Evolutionary conservation across 306 rosid species (phyloP).

Genomic region (Prunus salicina): DNA sequence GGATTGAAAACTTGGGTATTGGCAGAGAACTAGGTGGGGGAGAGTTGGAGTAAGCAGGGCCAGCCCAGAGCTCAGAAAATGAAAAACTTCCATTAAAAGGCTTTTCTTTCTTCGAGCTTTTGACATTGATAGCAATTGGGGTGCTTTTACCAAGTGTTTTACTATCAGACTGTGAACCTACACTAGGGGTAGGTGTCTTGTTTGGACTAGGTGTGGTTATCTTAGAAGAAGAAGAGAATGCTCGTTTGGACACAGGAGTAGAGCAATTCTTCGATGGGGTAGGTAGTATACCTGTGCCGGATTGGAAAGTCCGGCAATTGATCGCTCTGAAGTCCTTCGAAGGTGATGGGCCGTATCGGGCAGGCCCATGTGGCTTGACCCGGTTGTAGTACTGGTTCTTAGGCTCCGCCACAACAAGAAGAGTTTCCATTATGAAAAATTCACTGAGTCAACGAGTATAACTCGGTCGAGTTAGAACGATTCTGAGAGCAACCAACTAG

Average conservation of each 20-base stretch:
- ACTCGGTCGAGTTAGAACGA: background rate
- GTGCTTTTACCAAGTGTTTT: constrained; percentile 28
- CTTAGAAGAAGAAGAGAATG: constrained; percentile 24
- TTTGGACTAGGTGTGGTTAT: constrained; percentile 35
- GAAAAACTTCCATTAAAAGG: constrained; percentile 38
- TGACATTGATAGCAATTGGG: constrained; percentile 55
- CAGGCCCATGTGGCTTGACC: constrained; percentile 45
- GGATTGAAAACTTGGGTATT: constrained; percentile 71
- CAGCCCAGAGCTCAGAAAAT: constrained; percentile 89
- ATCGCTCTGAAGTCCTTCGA: constrained; percentile 46
- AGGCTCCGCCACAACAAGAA: constrained; percentile 69
- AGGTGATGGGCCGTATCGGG: constrained; percentile 46
- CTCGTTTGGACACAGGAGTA: constrained; percentile 37
- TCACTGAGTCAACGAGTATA: constrained; percentile 10
- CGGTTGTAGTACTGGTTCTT: constrained; percentile 52
- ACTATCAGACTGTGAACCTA: constrained; percentile 18
- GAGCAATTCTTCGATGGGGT: constrained; percentile 46
- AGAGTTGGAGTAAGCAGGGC: constrained; percentile 90
- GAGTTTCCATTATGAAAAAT: constrained; percentile 63
- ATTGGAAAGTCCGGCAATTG: constrained; percentile 73
- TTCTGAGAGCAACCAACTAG: constrained; percentile 20
- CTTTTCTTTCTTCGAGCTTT: constrained; percentile 23
- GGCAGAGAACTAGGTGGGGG: constrained; percentile 94
- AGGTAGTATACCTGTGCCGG: constrained; percentile 62
- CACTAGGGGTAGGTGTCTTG: background rate